Conservation (phyloP, 2,329 filamentous ascomycete species). For the Eutypella sp. region DNA sequence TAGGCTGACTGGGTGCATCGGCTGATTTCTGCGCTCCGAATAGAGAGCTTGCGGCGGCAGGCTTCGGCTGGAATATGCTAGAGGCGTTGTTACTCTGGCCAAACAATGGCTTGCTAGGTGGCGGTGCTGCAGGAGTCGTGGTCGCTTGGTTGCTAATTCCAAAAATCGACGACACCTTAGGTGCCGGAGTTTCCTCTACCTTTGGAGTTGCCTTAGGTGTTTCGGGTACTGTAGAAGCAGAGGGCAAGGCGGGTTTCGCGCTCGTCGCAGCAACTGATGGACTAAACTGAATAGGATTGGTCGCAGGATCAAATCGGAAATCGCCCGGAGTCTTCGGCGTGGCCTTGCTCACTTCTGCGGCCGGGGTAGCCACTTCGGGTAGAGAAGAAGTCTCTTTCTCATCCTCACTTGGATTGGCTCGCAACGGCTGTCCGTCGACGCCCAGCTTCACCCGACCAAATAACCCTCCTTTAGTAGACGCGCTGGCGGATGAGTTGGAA, state of each 20-base stretch:
- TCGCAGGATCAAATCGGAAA: conserved; percentile 27
- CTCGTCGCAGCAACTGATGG: conserved; percentile 3
- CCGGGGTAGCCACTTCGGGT: conserved; percentile 9
- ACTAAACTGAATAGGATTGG: conserved; percentile 25
- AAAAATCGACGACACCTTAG: conserved; percentile 18
- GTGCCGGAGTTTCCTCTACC: conserved; percentile 23
- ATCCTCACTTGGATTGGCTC: conserved; percentile 17
- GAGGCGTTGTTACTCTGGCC: conserved; percentile 11
- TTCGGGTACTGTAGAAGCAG: conserved; percentile 2
- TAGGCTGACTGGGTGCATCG: conserved; percentile 12
- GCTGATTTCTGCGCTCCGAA: conserved; percentile 10
- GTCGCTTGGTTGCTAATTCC: conserved; percentile 7
- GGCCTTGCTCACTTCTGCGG: conserved; percentile 14
- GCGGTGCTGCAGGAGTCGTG: conserved; percentile 4
- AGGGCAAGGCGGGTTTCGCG: conserved; percentile 7
- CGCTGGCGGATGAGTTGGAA: conserved; percentile 12
- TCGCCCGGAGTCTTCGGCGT: conserved; percentile 26
- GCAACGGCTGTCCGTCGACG: conserved; percentile 26
- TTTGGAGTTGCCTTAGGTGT: conserved; percentile 16
- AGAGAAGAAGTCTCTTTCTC: conserved; percentile 8
- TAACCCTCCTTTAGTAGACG: conserved; percentile 23
- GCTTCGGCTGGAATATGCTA: conserved; percentile 14
- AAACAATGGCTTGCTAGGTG: conserved; percentile 16
- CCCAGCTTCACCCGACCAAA: conserved; percentile 28
- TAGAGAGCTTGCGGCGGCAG: conserved; percentile 14